Conservation (phyloP, 108 stramenopile genomes). For the Conticribra guillardii region DNA sequence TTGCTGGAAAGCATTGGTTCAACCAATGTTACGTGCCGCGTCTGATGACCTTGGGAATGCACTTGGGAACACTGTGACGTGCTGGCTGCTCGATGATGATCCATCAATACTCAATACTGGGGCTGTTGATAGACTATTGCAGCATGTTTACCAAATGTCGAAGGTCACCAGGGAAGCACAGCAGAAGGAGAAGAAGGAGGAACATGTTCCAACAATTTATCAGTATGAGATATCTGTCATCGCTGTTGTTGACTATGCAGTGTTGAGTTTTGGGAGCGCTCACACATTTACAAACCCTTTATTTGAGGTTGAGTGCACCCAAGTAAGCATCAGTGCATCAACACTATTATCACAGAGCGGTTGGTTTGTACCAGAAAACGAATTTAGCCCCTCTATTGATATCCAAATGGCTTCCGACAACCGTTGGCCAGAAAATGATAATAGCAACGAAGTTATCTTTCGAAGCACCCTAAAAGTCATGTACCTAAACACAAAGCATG, state of each 20-base stretch:
- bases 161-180: slow-evolving; percentile 4
- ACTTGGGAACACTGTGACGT: slow-evolving; percentile 1
- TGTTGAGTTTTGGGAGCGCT: slow-evolving; percentile 32
- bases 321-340: slow-evolving; percentile 19
- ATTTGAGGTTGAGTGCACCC: slow-evolving; percentile 22
- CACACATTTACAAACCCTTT: slow-evolving; percentile 24
- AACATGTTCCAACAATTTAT: neutral
- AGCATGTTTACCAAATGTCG: slow-evolving; percentile 21
- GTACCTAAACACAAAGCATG: slow-evolving; percentile 38
- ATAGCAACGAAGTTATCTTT: slow-evolving; percentile 19
- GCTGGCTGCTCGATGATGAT: slow-evolving; percentile 40
- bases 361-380: slow-evolving; percentile 7
- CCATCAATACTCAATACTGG: slow-evolving; percentile 8
- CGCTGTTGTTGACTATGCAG: slow-evolving; percentile 22
- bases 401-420: neutral
- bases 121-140: slow-evolving; percentile 16
- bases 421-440: too few relatives aligned
- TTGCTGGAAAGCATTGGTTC: slow-evolving; percentile 43
- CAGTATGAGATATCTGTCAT: slow-evolving; percentile 24
- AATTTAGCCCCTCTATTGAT: neutral
- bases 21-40: slow-evolving; percentile 30
- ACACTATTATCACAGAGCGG: slow-evolving; percentile 22
- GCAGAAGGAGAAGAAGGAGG: neutral
- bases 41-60: neutral
- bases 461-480: slow-evolving; percentile 5